Conservation (phyloP, 805 yeast species). For the Spathaspora boniae region DNA sequence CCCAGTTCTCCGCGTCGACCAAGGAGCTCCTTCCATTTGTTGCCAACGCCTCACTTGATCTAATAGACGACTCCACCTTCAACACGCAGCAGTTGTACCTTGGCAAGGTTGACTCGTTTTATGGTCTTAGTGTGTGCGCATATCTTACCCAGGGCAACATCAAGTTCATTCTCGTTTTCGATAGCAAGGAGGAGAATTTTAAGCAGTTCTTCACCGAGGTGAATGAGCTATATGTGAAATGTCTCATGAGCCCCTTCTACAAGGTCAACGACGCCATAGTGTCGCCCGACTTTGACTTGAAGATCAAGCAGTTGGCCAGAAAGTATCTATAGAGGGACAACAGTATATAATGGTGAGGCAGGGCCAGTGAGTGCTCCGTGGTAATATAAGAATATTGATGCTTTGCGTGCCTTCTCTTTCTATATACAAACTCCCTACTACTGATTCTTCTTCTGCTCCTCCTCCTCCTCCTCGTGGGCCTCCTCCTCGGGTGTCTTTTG, state of each 20-base stretch:
- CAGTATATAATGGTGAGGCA: neutral
- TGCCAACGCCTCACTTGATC: conserved; percentile 82
- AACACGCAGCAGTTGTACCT: conserved; percentile 59
- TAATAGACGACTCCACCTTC: conserved; percentile 92
- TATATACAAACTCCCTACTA: no score
- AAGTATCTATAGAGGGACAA: conserved; percentile 54
- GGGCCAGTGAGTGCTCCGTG: neutral
- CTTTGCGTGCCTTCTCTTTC: no score
- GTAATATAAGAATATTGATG: no score
- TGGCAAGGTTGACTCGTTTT: conserved; percentile 80
- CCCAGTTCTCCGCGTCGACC: conserved; percentile 64
- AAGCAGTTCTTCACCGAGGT: conserved; percentile 81
- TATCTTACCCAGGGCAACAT: conserved; percentile 86
- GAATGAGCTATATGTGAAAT: conserved; percentile 84
- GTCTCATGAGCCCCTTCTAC: conserved; percentile 84
- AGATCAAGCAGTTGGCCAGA: conserved; percentile 67
- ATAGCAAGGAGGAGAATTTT: conserved; percentile 52
- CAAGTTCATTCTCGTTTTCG: conserved; percentile 62
- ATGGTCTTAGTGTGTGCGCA: conserved; percentile 78
- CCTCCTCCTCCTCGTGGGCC: neutral
- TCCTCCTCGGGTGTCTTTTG: conserved; percentile 8
- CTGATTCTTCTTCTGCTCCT: no score
- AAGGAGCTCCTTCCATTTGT: conserved; percentile 84
- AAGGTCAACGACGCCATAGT: conserved; percentile 68
- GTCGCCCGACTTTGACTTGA: conserved; percentile 70